phyloP scores from a whole-genome alignment of 305 asterid genomes.

The Rubia balearica region DNA sequence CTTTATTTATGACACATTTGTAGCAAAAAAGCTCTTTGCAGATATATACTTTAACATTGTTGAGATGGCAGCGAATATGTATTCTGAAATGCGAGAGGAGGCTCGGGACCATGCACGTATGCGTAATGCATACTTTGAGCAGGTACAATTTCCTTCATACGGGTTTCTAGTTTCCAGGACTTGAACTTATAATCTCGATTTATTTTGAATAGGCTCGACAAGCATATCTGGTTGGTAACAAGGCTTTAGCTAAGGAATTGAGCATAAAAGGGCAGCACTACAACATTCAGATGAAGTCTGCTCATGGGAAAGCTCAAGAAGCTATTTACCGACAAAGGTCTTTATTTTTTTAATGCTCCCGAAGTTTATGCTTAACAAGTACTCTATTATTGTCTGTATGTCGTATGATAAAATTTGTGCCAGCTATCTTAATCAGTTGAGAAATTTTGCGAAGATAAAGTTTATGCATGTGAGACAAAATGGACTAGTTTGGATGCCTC shows the following conservation, averaged over 20 bases:
- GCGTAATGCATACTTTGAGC: slow-evolving; percentile 83
- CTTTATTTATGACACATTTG: slow-evolving; percentile 20
- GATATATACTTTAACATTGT: slow-evolving; percentile 42
- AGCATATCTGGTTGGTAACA: slow-evolving; percentile 79
- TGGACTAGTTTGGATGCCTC: not conserved
- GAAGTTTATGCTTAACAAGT: not conserved
- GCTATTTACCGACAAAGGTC: slow-evolving; percentile 77
- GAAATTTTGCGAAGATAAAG: not conserved
- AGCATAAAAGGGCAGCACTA: slow-evolving; percentile 82
- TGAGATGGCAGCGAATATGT: slow-evolving; percentile 72
- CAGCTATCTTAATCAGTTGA: not conserved
- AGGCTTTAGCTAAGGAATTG: slow-evolving; percentile 86
- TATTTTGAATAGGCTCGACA: slow-evolving; percentile 64
- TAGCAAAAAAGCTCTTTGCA: slow-evolving; percentile 21
- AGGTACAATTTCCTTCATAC: slow-evolving; percentile 35
- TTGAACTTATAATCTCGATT: not conserved
- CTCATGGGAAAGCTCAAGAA: slow-evolving; percentile 78
- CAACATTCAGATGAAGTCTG: slow-evolving; percentile 79
- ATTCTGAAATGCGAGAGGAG: slow-evolving; percentile 78
- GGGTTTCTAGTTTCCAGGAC: not conserved
- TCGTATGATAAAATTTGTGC: not conserved
- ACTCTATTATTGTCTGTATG: not conserved
- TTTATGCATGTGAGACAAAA: not conserved
- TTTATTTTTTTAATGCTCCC: slow-evolving; percentile 10
- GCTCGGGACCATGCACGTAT: slow-evolving; percentile 88